Base-by-base conservation (phyloP, 352 stramenopile genomes). In the Thraustochytrium sp. region DNA sequence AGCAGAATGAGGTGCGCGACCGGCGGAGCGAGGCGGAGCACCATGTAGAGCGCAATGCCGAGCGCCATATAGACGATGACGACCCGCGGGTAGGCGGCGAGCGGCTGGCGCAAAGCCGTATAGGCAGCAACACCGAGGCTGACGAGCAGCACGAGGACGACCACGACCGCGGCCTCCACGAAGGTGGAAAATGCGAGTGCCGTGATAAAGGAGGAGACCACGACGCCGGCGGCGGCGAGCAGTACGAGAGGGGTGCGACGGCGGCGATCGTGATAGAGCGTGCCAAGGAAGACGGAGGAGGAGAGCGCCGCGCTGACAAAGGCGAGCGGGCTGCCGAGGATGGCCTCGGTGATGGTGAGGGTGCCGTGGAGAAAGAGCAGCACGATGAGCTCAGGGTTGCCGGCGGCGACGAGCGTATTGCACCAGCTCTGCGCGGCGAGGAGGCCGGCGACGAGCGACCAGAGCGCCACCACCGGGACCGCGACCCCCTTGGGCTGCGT, bases 391-490 rank as follows among this genome's bases (percentile, higher is more conserved):
- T 72, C 13, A 11, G 4, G 16, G 59, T 72, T 72, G 21, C 40
- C 59, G 13, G 36, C 16, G 29, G 76, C 13, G 13, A 21, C 5
- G 13, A 80, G 53, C 4, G 46, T 61, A 44, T 80, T 80, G 51
- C 31, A 80, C 68, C 68, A 80, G 34, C 18, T 26, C 38, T 80
- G 48, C 1, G 68, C 68, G 26, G 68, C 68, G 11, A 80, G 31
- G 9, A 80, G 49, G 49, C 68, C 68, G 51, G 23, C 76, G 44
- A 80, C 23, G 49, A 80, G 76, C 23, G 68, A 80, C 48, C 31
- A 48, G 2, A 80, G 18, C 0, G 48, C 48, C 16, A 63, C 31
- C 13, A 80, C 31, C 11, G 68, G 42, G 18, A 80, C 46, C 13
- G 44, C 40, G 18, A 46, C 26, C 9, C 5, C 26, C 9, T 23